Conservation (phyloP, 2,329 filamentous ascomycete genomes). For the Xylariales sp. region DNA sequence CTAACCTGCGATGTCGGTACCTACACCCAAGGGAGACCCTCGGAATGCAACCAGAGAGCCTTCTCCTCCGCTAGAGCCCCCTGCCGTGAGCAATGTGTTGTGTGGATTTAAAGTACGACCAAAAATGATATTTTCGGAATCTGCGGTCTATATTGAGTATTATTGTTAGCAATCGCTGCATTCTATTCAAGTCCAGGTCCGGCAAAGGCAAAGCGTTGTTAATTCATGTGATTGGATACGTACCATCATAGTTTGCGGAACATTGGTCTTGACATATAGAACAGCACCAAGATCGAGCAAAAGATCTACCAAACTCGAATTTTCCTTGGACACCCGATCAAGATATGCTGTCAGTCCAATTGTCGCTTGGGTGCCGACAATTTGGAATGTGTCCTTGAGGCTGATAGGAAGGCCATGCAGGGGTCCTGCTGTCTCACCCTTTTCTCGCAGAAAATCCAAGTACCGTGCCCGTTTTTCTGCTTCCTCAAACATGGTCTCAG, state of each 20-base stretch:
- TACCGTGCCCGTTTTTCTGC: constrained; percentile 1
- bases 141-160: no score
- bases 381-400: constrained; percentile 3
- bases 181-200: no score
- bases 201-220: no score
- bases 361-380: not conserved
- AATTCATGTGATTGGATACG: no score
- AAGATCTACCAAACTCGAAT: constrained; percentile 1
- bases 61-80: constrained; percentile 13
- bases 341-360: not conserved
- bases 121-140: no score
- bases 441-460: not conserved
- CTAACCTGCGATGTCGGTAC: constrained; percentile 12
- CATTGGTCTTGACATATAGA: constrained; percentile 3
- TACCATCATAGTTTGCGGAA: constrained; percentile 3
- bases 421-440: not conserved
- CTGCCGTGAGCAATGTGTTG: no score
- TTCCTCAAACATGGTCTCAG: no score
- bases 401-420: constrained; percentile 4
- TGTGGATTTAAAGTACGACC: no score
- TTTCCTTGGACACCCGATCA: not conserved
- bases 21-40: constrained; percentile 12
- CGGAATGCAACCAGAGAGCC: constrained; percentile 11
- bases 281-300: constrained; percentile 2
- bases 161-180: no score